Base-by-base conservation (phyloP, 2,329 filamentous ascomycete genomes). In the Colletotrichum trifolii region DNA sequence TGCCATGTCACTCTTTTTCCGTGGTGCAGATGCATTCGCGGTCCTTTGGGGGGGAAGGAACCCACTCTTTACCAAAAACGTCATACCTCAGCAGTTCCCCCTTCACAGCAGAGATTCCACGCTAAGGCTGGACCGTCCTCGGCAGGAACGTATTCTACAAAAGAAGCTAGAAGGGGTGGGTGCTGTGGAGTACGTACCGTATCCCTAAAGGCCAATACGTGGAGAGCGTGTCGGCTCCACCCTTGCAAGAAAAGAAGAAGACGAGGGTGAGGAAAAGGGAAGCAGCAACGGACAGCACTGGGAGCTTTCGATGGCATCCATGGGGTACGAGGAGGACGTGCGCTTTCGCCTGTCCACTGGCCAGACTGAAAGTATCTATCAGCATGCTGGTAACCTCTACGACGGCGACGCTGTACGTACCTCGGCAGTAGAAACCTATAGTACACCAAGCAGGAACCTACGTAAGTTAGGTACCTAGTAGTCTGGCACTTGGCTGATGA, bases 31-130 rank as follows among this genome's bases (percentile, higher is more conserved):
- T 25, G 25, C 25, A 25, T 25, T 25, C 4, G 25, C 25, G 25
- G 25, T 25, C 40, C 54, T 35, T 33, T 45, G 8, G 12, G 17
- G 17, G 5, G 17, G 40, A 17, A 25, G 40, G 52, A 36, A 40
- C 13, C 55, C 60, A 54, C 60, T 53, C 42, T 36, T 17, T 40
- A 46, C 34, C 34, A 36, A 33, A 65, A 65, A 62, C 62, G 62
- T 65, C 62, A 65, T 65, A 35, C 62, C 50, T 50, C 50, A 55
- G 57, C 45, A 15, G 39, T 13, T 39, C 7, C 34, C 8, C 45
- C 54, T 49, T n/a, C 25, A 54, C 48, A 25, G 25, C 36, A 59
- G 47, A 38, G 52, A 62, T 55, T 15, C 25, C 57, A 55, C 57
- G 40, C 62, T 47, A 56, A 55, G 57, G 57, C 50, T 56, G 50